Evolutionary conservation across 441 rosid genomes (phyloP).

Genomic region (Aleurites moluccanus): DNA sequence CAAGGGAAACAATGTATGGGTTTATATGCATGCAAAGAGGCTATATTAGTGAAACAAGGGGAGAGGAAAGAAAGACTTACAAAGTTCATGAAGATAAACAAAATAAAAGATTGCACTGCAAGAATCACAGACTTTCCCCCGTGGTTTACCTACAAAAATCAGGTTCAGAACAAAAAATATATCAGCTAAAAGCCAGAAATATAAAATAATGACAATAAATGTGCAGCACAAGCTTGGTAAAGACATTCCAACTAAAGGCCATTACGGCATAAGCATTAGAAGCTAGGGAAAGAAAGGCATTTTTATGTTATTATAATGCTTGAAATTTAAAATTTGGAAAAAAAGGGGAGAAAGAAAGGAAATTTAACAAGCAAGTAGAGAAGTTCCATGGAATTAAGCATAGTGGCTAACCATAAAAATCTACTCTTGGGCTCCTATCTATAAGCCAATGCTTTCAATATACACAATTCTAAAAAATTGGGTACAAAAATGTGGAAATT

Average conservation of each 20-base stretch:
- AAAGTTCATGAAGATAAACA: conserved; percentile 40
- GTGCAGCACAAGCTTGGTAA: background rate
- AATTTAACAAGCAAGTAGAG: background rate
- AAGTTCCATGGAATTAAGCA: background rate
- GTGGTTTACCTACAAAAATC: conserved; percentile 9
- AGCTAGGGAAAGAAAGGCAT: background rate
- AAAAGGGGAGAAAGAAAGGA: background rate
- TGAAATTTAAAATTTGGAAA: background rate
- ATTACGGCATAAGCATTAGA: background rate
- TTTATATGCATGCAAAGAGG: background rate
- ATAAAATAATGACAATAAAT: background rate
- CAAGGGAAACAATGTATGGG: background rate
- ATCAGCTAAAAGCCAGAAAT: background rate
- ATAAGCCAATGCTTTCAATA: background rate
- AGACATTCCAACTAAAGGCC: background rate
- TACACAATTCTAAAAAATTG: background rate
- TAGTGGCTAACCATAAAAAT: background rate
- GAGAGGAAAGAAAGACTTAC: conserved; percentile 37
- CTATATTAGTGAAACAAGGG: background rate
- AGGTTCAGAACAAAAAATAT: background rate
- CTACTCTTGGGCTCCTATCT: background rate
- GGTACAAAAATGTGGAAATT: background rate
- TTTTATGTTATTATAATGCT: background rate
- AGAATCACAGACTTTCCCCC: background rate
- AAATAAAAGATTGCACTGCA: conserved; percentile 2